Evolutionary conservation across 2,329 filamentous ascomycete genomes (phyloP), one percentile per base, ranked within the genome.

Genomic region (Ophiostoma piceae): DNA sequence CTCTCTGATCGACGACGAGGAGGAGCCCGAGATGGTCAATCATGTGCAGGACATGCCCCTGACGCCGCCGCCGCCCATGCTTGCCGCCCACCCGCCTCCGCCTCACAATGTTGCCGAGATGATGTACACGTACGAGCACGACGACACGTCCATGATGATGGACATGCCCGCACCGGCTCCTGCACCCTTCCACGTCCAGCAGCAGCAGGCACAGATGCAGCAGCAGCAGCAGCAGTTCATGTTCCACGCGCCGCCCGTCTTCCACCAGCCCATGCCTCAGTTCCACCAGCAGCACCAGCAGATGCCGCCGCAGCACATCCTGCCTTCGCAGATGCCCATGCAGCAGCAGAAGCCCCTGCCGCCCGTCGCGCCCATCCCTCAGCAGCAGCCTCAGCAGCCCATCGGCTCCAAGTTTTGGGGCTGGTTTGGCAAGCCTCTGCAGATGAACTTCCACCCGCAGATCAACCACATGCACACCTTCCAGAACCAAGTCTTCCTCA

Each of bases 261-360:
- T 19, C 67, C 60, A 82, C 32, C 80, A 80, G 67, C 78, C 68
- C 1, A 68, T 71, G 14, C 67, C 70, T 26, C 29, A 70, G 5
- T 66, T 67, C 26, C 57, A 65, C 22, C 69, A 68, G 66, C 47
- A 60, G 70, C 57, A 65, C 22, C 69, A 68, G 66, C 47, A 60
- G 70, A 80, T 83, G 71, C 78, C 82, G 67, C 80, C 85, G 71
- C 82, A 83, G 65, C 84, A 84, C 77, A 81, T 85, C 71, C 81
- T 67, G 22, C 26, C 65, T 7, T 51, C 65, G 37, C 64, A 66
- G 37, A 43, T 29, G 64, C 41, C 39, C 14, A 47, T 67, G 39
- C 65, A 67, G 43, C 43, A 66, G 65, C 65, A 66, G 22, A 26
- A 66, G 65, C 65, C 65, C 7, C 39, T 66, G 39, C 65, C 65